phyloP scores from a whole-genome alignment of 345 rosid species.

The Acer yangbiense region DNA sequence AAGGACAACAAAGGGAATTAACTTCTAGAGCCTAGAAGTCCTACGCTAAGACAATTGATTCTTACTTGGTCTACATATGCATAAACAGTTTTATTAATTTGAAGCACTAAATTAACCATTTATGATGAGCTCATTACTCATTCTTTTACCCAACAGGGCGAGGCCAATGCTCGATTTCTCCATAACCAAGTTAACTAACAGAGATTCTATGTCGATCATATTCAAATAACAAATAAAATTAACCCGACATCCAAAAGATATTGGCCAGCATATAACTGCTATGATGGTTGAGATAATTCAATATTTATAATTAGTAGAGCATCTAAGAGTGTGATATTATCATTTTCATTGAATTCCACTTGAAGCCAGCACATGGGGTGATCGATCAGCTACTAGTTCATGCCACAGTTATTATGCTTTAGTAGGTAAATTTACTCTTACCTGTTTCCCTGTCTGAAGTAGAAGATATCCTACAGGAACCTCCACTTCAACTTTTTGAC shows the following conservation, averaged over 20 bases:
- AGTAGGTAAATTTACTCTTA: slow-evolving; percentile 23
- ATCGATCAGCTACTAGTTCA: neutral
- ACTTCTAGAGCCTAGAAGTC: neutral
- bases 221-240: neutral
- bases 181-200: neutral
- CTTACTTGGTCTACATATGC: too few species aligned
- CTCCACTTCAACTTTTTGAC: slow-evolving; percentile 85
- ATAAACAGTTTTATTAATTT: too few species aligned
- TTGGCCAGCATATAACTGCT: neutral
- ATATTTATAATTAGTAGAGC: neutral
- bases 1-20: neutral
- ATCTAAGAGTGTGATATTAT: neutral
- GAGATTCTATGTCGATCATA: neutral
- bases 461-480: slow-evolving; percentile 93
- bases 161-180: neutral
- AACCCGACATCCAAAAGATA: neutral
- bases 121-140: too few species aligned
- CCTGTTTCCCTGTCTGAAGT: slow-evolving; percentile 94
- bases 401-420: neutral
- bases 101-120: neutral
- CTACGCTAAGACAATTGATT: neutral
- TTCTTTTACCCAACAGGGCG: too few species aligned
- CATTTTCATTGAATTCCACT: neutral
- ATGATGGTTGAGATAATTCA: neutral
- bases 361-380: neutral